Conservation (phyloP, 1,139 yeast genomes). For the Kurtzmaniella quercitrusa region DNA sequence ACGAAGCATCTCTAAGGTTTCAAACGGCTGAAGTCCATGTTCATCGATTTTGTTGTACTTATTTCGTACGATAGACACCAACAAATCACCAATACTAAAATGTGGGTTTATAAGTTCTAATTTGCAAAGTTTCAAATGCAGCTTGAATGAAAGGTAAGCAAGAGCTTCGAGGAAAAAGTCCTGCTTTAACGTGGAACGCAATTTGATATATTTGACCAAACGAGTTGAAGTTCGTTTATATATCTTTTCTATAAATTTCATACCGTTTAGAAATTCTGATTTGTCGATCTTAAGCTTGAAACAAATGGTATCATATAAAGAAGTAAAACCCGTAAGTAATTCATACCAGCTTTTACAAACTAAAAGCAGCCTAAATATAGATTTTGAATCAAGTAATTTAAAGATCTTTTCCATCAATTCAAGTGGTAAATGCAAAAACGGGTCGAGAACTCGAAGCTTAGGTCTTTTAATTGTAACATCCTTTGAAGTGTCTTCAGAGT, state of each 20-base stretch:
- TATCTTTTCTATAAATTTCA: constrained; percentile 22
- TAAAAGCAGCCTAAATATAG: constrained; percentile 24
- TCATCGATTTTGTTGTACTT: background rate
- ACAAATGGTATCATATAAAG: constrained; percentile 20
- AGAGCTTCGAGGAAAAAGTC: constrained; percentile 16
- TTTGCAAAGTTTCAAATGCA: constrained; percentile 15
- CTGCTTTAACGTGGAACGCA: constrained; percentile 22
- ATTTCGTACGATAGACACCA: background rate
- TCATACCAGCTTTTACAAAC: constrained; percentile 34
- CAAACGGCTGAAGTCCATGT: constrained; percentile 3
- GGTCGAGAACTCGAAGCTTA: constrained; percentile 18
- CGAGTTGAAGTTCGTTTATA: constrained; percentile 14
- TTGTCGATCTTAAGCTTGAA: constrained; percentile 24
- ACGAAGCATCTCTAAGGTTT: constrained; percentile 2
- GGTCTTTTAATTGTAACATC: background rate
- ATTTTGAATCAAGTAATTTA: constrained; percentile 16
- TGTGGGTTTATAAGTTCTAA: constrained; percentile 23
- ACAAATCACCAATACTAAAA: constrained; percentile 7
- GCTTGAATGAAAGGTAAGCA: constrained; percentile 5
- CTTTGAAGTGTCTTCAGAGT: background rate
- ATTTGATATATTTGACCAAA: constrained; percentile 18
- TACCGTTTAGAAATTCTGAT: constrained; percentile 29
- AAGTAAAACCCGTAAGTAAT: constrained; percentile 22
- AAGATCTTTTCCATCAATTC: constrained; percentile 31
- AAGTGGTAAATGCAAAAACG: constrained; percentile 23